phyloP scores from a whole-genome alignment of 1,284 basidiomycete genomes.

The Ustilago shanxiensis region DNA sequence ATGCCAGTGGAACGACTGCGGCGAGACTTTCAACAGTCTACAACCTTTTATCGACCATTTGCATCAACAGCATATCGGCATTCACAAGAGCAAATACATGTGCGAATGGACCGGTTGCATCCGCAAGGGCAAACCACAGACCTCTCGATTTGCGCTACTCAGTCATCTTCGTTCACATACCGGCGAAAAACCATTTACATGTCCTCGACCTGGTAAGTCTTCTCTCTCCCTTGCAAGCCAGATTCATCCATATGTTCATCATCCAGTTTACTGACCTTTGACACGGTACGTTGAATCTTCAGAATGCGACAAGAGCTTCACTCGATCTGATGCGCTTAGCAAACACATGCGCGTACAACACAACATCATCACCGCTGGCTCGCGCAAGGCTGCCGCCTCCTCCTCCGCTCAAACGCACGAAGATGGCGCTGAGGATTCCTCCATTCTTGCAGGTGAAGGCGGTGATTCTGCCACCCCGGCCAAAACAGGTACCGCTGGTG shows the following conservation, averaged over 20 bases:
- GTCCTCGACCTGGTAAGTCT: constrained; percentile 78
- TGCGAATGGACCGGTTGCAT: constrained; percentile 88
- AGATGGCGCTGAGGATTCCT: constrained; percentile 40
- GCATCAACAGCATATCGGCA: constrained; percentile 81
- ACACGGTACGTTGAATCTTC: constrained; percentile 2
- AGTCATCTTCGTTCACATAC: constrained; percentile 85
- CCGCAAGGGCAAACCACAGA: constrained; percentile 83
- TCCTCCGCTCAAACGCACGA: constrained; percentile 16
- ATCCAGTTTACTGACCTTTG: neutral
- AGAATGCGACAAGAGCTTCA: constrained; percentile 95
- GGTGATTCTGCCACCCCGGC: constrained; percentile 18
- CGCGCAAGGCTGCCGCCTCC: constrained; percentile 32
- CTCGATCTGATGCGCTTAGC: constrained; percentile 87
- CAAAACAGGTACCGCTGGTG: constrained; percentile 7
- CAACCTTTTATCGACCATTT: constrained; percentile 82
- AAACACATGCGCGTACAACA: constrained; percentile 92
- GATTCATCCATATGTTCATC: neutral
- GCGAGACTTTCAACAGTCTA: constrained; percentile 78
- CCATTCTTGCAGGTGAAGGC: constrained; percentile 16
- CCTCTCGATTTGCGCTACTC: constrained; percentile 86
- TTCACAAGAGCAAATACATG: constrained; percentile 86
- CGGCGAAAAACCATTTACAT: constrained; percentile 91
- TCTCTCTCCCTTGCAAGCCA: neutral
- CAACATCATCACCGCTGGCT: constrained; percentile 68
- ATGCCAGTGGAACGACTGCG: constrained; percentile 84